Evolutionary conservation across 2,329 filamentous ascomycete species (phyloP).

Genomic region (Piedraia hortae): DNA sequence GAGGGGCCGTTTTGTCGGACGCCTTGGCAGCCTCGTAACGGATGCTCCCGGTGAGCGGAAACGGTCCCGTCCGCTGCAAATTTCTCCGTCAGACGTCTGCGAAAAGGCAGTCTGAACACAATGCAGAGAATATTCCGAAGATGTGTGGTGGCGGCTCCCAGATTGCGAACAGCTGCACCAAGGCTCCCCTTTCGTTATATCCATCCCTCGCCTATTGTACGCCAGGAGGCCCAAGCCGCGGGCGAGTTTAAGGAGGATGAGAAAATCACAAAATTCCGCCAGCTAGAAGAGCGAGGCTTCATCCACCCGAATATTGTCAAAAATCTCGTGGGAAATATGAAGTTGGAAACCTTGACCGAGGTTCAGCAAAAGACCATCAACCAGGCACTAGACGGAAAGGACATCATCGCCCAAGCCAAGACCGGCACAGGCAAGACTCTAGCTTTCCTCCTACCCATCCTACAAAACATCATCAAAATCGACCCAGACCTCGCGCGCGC

Average conservation of each 20-base stretch:
- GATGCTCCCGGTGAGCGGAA: too few species aligned
- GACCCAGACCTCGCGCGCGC: conserved; percentile 31
- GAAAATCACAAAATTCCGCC: conserved; percentile 17
- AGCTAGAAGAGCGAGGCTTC: conserved; percentile 18
- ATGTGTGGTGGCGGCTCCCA: neutral
- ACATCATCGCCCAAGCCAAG: conserved; percentile 77
- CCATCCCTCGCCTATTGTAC: too few species aligned
- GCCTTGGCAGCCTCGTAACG: too few species aligned
- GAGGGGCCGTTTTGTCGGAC: too few species aligned
- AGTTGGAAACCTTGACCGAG: conserved; percentile 66
- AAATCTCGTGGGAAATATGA: conserved; percentile 44
- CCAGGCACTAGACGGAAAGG: conserved; percentile 48
- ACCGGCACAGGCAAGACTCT: conserved; percentile 94
- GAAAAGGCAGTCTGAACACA: too few species aligned
- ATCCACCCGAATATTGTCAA: conserved; percentile 38
- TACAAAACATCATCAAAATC: conserved; percentile 47
- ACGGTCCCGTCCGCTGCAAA: too few species aligned
- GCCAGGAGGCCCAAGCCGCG: conserved; percentile 10
- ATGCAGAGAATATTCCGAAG: too few species aligned
- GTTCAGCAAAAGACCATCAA: conserved; percentile 69
- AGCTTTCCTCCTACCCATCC: conserved; percentile 63
- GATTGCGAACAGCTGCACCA: conserved; percentile 12
- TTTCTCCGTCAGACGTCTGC: too few species aligned
- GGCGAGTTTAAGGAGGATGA: conserved; percentile 4
- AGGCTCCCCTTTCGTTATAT: too few species aligned